Conservation (phyloP, 23 red algal species). For the Gracilaria vermiculophylla region DNA sequence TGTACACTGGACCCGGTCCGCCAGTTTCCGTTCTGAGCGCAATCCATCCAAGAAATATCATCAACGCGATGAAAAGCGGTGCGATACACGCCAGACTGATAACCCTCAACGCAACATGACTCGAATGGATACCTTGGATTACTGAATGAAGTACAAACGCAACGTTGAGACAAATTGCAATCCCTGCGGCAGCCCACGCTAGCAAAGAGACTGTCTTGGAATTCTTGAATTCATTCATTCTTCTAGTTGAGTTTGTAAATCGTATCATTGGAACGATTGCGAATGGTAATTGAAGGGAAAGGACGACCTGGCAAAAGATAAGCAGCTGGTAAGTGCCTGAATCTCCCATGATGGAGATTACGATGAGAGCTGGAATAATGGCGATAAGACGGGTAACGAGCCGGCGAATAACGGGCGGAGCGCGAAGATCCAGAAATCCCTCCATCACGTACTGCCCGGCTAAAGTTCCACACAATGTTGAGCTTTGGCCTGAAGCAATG, state of each 20-base stretch:
- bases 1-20: slow-evolving; percentile 30
- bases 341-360: slow-evolving; percentile 77
- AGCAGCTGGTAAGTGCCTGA: slow-evolving; percentile 82
- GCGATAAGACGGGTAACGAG: slow-evolving; percentile 81
- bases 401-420: slow-evolving; percentile 72
- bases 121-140: slow-evolving; percentile 23
- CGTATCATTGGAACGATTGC: slow-evolving; percentile 92
- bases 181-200: slow-evolving; percentile 77
- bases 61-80: slow-evolving; percentile 37
- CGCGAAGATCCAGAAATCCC: slow-evolving; percentile 86
- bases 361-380: slow-evolving; percentile 74
- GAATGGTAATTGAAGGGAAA: slow-evolving; percentile 95
- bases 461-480: slow-evolving; percentile 86
- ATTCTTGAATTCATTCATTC: slow-evolving; percentile 86
- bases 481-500: slow-evolving; percentile 86
- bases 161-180: slow-evolving; percentile 80
- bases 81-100: not conserved
- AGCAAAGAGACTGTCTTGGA: not conserved
- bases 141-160: slow-evolving; percentile 55
- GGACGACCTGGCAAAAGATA: slow-evolving; percentile 83
- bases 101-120: slow-evolving; percentile 2
- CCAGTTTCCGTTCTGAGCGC: slow-evolving; percentile 62
- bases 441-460: slow-evolving; percentile 96
- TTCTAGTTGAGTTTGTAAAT: slow-evolving; percentile 55
- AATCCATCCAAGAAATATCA: slow-evolving; percentile 71